Evolutionary conservation across 805 yeast species (phyloP), one percentile per base, ranked within the genome.

Genomic region (Blastobotrys chiropterorum): DNA sequence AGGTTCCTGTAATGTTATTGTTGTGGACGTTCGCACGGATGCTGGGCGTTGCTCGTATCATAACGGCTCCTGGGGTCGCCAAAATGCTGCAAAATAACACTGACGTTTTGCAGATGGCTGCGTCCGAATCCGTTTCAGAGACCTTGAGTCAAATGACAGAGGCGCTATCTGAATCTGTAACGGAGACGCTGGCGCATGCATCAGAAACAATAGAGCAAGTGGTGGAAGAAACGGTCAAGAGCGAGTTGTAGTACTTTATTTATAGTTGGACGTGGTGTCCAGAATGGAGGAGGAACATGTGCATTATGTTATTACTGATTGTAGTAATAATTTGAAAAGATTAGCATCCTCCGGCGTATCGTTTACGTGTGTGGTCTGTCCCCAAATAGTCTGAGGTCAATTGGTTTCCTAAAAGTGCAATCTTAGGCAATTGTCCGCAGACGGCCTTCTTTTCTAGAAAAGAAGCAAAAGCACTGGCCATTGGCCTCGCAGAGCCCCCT

Each of bases 1-100:
- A 61, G 54, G 65, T 66, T 3, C 76, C 76, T 1, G 43, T 65
- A 11, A 61, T 59, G 58, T 46, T 69, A 5, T 38, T 67, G 22
- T 26, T 69, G 15, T 68, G 69, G 70, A 34, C 61, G 1, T 17
- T 65, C 11, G 44, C 59, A 38, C 54, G 55, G 44, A 43, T 63
- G 8, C 13, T 47, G 22, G 50, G 50, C 4, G 43, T 68, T 43
- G 40, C 61, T 41, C 22, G 34, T 8, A 26, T 47, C 41, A 15
- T 47, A 3, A 17, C 19, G 3, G 38, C 17, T 5, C 43, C 43
- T 5, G 43, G 17, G 34, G 34, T 26, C 5, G 34, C 34, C 8
- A 26, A 26, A 26, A 26, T 26, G 34, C 11, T 26, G 34, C 34
- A 26, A 26, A 26, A 26, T 26, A 26, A 11, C 34, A 26, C 34